Percentiles rank a stretch among this genome's conserved stretches.
Conservation (phyloP, 202 grass and related monocot species). For the Musa balbisiana region DNA sequence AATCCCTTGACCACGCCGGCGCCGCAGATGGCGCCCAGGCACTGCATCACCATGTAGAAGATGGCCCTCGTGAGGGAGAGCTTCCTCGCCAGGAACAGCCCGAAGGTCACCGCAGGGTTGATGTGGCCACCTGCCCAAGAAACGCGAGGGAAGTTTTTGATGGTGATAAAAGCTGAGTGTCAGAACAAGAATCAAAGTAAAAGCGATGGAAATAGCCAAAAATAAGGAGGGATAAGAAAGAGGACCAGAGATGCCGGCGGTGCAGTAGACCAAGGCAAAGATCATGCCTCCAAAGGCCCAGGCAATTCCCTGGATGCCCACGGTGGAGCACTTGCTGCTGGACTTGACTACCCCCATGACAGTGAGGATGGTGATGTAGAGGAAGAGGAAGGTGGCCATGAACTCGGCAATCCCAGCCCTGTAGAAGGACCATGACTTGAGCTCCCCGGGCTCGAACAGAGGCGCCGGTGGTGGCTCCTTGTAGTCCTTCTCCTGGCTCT, state of each 20-base stretch:
- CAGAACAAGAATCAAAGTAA: background rate
- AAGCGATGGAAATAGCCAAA: background rate
- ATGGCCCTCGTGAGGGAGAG: conserved; percentile 71
- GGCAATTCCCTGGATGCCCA: conserved; percentile 90
- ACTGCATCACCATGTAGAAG: conserved; percentile 97
- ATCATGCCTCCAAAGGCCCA: conserved; percentile 98
- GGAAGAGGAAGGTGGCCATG: conserved; percentile 89
- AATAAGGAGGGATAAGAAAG: conserved; percentile 9
- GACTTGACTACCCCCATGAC: conserved; percentile 82
- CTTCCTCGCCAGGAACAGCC: conserved; percentile 85
- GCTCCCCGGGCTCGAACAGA: conserved; percentile 82
- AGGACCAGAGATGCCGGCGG: conserved; percentile 75
- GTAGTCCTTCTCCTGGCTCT: conserved; percentile 89
- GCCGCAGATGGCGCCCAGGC: conserved; percentile 85
- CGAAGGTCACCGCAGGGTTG: conserved; percentile 93
- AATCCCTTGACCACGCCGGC: conserved; percentile 90
- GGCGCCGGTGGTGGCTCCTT: conserved; percentile 80
- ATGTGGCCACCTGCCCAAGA: conserved; percentile 73
- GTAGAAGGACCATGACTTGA: conserved; percentile 99
- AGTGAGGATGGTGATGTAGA: conserved; percentile 89
- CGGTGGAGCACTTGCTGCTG: conserved; percentile 58
- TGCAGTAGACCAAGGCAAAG: conserved; percentile 94
- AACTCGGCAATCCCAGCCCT: conserved; percentile 93
- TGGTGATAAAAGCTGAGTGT: background rate
- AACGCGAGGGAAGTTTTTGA: background rate